These are phyloP conservation scores for Sugiyamaella pinicola DNA, from an alignment of 1,139 yeast genomes.

Conservation along the genomic window DNA sequence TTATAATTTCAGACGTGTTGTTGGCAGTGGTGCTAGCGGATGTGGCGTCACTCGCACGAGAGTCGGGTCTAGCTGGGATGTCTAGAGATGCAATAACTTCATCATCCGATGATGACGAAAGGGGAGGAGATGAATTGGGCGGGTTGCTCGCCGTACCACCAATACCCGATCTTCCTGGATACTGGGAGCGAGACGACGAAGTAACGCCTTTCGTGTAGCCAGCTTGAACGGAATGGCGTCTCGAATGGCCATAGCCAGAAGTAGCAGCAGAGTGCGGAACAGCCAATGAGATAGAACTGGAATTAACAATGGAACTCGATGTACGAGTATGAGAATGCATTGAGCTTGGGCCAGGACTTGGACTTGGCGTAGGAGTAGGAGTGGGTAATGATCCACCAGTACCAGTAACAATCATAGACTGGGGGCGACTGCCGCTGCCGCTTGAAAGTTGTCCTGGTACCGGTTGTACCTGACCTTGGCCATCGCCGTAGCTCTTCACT, in stretches of 20 bases:
- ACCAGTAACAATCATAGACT: constrained; percentile 16
- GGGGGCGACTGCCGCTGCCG: constrained; percentile 9
- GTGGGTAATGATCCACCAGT: constrained; percentile 10
- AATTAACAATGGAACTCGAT: constrained; percentile 16
- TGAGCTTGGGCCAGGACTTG: constrained; percentile 7
- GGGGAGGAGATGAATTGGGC: constrained; percentile 18
- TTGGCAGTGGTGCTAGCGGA: constrained; percentile 8
- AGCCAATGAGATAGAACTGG: constrained; percentile 16
- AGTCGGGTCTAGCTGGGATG: constrained; percentile 28
- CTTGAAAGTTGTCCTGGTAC: background rate
- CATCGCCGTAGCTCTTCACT: constrained; percentile 23
- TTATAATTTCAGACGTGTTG: constrained; percentile 18
- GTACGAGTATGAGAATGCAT: constrained; percentile 15
- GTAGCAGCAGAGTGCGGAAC: constrained; percentile 15
- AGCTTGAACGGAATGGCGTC: constrained; percentile 38
- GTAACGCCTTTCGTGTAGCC: constrained; percentile 33
- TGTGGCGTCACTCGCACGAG: constrained; percentile 8
- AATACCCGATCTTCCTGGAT: constrained; percentile 9
- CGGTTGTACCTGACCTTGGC: background rate
- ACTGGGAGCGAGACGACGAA: constrained; percentile 19
- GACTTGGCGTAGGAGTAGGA: constrained; percentile 12
- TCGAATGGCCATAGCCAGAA: constrained; percentile 26
- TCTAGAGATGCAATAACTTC: constrained; percentile 33
- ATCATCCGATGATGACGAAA: constrained; percentile 27
- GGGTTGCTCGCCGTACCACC: background rate